Evolutionary conservation across 2,329 filamentous ascomycete genomes (phyloP), one percentile per base, ranked within the genome.

Genomic region (Trematosphaeria pertusa): DNA sequence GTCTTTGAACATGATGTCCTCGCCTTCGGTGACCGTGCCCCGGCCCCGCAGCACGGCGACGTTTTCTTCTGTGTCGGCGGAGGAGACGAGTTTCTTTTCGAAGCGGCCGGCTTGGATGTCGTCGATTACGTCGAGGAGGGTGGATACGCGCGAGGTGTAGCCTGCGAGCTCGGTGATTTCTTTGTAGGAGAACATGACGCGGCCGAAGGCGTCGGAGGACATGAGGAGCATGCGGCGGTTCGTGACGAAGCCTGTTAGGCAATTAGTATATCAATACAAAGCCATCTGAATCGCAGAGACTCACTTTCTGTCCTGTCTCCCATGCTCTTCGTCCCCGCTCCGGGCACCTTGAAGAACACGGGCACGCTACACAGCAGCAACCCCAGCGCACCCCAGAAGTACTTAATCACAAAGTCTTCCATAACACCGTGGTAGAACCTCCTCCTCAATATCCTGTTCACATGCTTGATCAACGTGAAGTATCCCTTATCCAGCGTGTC

Each of bases 361-460:
- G 94, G 94, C 0, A 96, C 86, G 71, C 91, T 95, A 78, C 94
- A 99, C 8, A 99, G 85, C 54, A 96, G 73, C 55, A 99, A 81
- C 1, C 94, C 94, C 33, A 99, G 73, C 2, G 94, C 93, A 31
- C 94, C 94, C 94, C 94, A 99, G 74, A 97, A 94, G 71, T 99
- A 99, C 73, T 99, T 99, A 74, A 99, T 96, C 47, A 97, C 91
- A 73, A 97, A 99, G 72, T 99, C 94, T 71, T 99, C 94, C 93
- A 97, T 97, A 64, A 99, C 87, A n/a, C 92, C 93, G 70, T 99
- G 93, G 72, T 97, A 97, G 71, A 99, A 89, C 37, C 94, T 85
- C 52, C 90, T 82, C 30, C 92, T 83, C 52, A 99, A 76, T 56
- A 97, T 97, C 65, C 96, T 87, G 73, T 99, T 99, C 68, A 99